These are phyloP conservation scores for Phialocephala subalpina DNA, from an alignment of 2,329 filamentous ascomycete genomes.

Conservation along the genomic window DNA sequence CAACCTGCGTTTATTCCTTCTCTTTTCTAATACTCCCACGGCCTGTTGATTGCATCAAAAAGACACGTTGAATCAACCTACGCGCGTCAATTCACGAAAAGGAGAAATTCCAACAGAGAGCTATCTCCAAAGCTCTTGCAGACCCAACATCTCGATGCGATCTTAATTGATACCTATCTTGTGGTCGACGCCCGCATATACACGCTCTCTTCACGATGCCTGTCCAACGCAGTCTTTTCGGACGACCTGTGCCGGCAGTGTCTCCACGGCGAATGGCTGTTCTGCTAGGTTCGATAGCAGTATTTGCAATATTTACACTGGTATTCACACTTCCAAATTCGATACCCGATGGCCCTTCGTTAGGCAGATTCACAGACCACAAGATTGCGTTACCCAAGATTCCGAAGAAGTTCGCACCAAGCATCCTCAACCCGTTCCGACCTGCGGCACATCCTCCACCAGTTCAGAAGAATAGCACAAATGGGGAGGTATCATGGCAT, in stretches of 20 bases:
- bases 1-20: neutral
- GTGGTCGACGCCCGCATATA: slow-evolving; percentile 5
- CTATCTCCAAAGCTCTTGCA: slow-evolving; percentile 5
- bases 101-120: slow-evolving; percentile 2
- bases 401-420: slow-evolving; percentile 48
- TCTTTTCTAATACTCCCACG: neutral
- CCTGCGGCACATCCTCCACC: slow-evolving; percentile 75
- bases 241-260: slow-evolving; percentile 58
- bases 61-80: neutral
- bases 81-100: slow-evolving; percentile 1
- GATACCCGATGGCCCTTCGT: slow-evolving; percentile 56
- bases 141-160: slow-evolving; percentile 21
- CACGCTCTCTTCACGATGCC: slow-evolving; percentile 49
- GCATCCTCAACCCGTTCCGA: slow-evolving; percentile 70
- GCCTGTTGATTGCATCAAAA: neutral
- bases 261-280: slow-evolving; percentile 60
- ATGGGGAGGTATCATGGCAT: slow-evolving; percentile 84
- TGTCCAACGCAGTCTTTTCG: slow-evolving; percentile 55
- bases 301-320: slow-evolving; percentile 62
- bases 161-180: slow-evolving; percentile 26
- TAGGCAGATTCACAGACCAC: slow-evolving; percentile 58
- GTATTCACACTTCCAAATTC: slow-evolving; percentile 59
- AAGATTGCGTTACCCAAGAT: slow-evolving; percentile 59
- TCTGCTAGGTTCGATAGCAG: slow-evolving; percentile 57
- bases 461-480: slow-evolving; percentile 79